A percentile compares a stretch with the other conserved stretches of the same genome.
These are phyloP conservation scores for Verticillium isaacii DNA, from an alignment of 2,329 filamentous ascomycete genomes.

Conservation along the genomic window DNA sequence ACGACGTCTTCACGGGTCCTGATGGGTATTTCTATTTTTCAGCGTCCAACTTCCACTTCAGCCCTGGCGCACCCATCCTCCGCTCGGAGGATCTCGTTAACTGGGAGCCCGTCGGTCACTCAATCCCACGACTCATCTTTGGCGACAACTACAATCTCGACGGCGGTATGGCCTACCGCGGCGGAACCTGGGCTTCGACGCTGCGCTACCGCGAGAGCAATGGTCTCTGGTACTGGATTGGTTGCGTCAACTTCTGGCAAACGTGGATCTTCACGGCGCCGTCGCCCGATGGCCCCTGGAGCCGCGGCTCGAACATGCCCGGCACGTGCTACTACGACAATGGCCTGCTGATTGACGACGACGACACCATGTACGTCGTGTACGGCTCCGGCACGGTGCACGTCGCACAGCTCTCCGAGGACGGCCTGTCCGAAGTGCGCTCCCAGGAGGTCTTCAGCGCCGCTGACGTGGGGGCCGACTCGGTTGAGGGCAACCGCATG, in stretches of 20 bases:
- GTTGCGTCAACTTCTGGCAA: slow-evolving; percentile 44
- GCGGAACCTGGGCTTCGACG: slow-evolving; percentile 52
- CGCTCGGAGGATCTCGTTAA: slow-evolving; percentile 50
- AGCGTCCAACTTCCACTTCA: slow-evolving; percentile 52
- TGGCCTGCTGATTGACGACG: slow-evolving; percentile 52
- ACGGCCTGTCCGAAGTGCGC: slow-evolving; percentile 40
- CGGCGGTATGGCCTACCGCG: slow-evolving; percentile 39
- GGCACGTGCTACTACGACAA: slow-evolving; percentile 52
- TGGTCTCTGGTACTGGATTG: slow-evolving; percentile 51
- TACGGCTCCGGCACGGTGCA: slow-evolving; percentile 45
- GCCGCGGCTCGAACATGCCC: slow-evolving; percentile 23
- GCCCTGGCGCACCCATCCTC: slow-evolving; percentile 51
- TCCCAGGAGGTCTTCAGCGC: slow-evolving; percentile 37
- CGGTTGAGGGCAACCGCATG: slow-evolving; percentile 48
- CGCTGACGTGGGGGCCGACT: slow-evolving; percentile 24
- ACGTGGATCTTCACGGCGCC: slow-evolving; percentile 50
- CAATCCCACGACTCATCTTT: slow-evolving; percentile 39
- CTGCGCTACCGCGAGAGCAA: slow-evolving; percentile 45
- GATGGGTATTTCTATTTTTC: slow-evolving; percentile 50
- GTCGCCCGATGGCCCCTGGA: slow-evolving; percentile 36
- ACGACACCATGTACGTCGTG: slow-evolving; percentile 54
- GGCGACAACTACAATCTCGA: slow-evolving; percentile 43
- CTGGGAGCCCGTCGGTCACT: slow-evolving; percentile 42
- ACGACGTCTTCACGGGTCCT: slow-evolving; percentile 46
- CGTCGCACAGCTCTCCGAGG: slow-evolving; percentile 44